Evolutionary conservation across 2,329 filamentous ascomycete species (phyloP).

Genomic region (Paecilomyces niveus): DNA sequence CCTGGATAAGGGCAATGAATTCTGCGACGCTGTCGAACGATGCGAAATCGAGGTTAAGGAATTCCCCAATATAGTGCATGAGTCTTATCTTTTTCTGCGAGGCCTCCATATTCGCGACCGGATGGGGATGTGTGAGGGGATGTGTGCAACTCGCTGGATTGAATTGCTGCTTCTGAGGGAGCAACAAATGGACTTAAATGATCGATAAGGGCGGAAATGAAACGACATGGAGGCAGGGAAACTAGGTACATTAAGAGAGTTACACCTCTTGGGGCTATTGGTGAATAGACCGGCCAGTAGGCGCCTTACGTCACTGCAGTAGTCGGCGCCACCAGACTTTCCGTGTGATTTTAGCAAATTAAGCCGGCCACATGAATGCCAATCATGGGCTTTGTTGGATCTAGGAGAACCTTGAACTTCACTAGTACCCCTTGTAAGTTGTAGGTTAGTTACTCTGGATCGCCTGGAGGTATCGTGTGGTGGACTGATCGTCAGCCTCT

Average conservation of each 20-base stretch:
- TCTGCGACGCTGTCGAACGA: slow-evolving; percentile 18
- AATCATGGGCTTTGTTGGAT: neutral
- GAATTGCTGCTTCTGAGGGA: neutral
- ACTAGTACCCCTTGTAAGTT: neutral
- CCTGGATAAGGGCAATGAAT: slow-evolving; percentile 20
- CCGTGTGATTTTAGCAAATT: neutral
- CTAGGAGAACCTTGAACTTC: neutral
- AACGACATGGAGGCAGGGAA: neutral
- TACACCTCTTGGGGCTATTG: neutral
- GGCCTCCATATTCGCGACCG: slow-evolving; percentile 12
- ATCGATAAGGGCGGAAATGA: neutral
- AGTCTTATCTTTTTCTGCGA: slow-evolving; percentile 19
- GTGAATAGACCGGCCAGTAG: neutral
- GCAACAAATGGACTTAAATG: neutral
- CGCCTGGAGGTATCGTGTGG: neutral
- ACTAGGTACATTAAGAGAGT: neutral
- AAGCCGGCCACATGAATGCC: neutral
- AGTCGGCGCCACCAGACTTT: neutral
- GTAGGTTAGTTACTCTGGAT: neutral
- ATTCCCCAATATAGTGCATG: slow-evolving; percentile 21
- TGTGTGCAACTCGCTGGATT: neutral
- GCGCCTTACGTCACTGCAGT: neutral
- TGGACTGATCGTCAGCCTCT: neutral
- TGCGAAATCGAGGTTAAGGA: slow-evolving; percentile 18
- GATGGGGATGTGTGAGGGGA: neutral